Evolutionary conservation across 768 basidiomycete species (phyloP), one percentile per base, ranked within the genome.

Genomic region (Rhodotorula kratochvilovae): DNA sequence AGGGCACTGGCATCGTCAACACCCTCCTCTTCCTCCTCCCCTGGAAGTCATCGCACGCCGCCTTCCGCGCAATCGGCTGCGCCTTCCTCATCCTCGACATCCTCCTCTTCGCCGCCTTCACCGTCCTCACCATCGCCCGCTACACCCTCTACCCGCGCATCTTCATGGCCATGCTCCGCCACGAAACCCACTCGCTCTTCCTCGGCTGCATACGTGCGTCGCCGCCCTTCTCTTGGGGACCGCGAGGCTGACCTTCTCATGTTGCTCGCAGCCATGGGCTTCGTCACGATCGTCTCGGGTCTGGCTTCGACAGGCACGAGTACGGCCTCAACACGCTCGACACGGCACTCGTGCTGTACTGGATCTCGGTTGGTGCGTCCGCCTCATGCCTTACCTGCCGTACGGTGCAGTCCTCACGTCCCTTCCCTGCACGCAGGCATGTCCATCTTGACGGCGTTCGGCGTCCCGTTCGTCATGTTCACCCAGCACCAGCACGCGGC

Each of bases 1-100:
- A 74, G 77, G 77, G 77, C 31, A 75, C 74, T 7, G 77, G 77
- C n/a, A 78, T 78, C 48, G 68, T 71, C 68, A 72, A 71, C 65
- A 66, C 61, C 11, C 73, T 78, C 42, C 71, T 78, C 19, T 77
- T 72, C 48, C 61, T 72, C 48, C 35, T 78, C 1, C 77, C 77
- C 1, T 78, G 68, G 70, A 15, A 59, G n/a, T 42, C 62, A 0
- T 48, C 74, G 2, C 77, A 78, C 56, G 33, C 73, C 29, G 67
- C 65, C 25, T 78, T 78, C 63, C 67, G 73, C 25, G 75, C 61
- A 0, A 68, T 76, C 53, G 77, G 76, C 56, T 59, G 63, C 39
- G 68, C 56, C n/a, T 78, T 67, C 45, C 73, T 78, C 63, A 17
- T 77, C 48, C 33, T 76, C 58, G 74, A 77, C 56, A 76, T 75